phyloP scores from a whole-genome alignment of 2,329 filamentous ascomycete species.

The Leptographium procerum region DNA sequence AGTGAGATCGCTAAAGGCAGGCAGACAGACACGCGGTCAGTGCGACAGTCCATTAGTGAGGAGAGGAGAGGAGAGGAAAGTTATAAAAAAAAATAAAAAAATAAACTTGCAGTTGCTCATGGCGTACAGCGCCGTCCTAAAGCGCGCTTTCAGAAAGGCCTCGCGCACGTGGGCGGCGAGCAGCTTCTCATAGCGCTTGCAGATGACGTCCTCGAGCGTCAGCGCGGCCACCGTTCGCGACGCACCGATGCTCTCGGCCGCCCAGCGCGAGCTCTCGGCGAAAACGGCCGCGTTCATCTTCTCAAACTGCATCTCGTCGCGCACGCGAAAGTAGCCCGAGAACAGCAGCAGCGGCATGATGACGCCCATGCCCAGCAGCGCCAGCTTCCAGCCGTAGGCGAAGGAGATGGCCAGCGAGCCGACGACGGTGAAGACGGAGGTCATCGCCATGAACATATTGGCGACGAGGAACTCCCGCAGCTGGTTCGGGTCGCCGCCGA shows the following conservation, averaged over 20 bases:
- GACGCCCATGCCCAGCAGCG: conserved; percentile 54
- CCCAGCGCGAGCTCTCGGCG: conserved; percentile 61
- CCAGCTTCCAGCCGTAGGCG: conserved; percentile 66
- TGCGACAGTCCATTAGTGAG: too few relatives aligned
- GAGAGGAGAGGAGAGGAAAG: too few relatives aligned
- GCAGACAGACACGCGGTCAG: too few relatives aligned
- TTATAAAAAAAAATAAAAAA: too few relatives aligned
- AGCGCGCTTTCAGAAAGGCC: conserved; percentile 50
- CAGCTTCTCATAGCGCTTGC: conserved; percentile 46
- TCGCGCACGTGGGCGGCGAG: conserved; percentile 45
- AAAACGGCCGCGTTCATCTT: conserved; percentile 58
- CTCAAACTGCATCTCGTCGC: conserved; percentile 52
- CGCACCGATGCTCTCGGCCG: conserved; percentile 60
- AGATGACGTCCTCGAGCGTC: conserved; percentile 57
- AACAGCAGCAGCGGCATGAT: conserved; percentile 38
- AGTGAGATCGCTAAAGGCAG: conserved; percentile 41
- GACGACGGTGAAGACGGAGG: conserved; percentile 53
- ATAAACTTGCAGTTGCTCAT: conserved; percentile 51
- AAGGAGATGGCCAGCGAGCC: conserved; percentile 58
- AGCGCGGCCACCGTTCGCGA: conserved; percentile 62
- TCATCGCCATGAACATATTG: conserved; percentile 51
- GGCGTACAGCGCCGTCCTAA: conserved; percentile 54
- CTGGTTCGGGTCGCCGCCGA: conserved; percentile 45
- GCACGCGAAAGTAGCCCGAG: conserved; percentile 39
- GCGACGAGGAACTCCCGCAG: conserved; percentile 51